Evolutionary conservation across 2,329 filamentous ascomycete species (phyloP).

Genomic region (Diaporthe sp.): DNA sequence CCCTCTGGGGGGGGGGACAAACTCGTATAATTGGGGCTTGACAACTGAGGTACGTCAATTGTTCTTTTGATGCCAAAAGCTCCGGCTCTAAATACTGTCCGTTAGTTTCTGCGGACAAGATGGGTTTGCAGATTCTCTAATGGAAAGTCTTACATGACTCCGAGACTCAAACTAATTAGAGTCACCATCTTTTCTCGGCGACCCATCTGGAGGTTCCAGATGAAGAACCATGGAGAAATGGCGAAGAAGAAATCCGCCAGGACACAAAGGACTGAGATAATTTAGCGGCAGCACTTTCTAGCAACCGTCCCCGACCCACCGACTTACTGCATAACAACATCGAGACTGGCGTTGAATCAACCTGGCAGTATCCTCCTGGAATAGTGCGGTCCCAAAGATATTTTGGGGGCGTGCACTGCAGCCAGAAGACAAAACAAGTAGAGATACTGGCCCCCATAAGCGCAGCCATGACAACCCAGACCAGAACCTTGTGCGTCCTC

Average conservation of each 20-base stretch:
- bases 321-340: not conserved
- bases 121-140: not conserved
- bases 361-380: not conserved
- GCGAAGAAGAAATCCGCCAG: slow-evolving; percentile 53
- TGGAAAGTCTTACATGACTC: slow-evolving; percentile 51
- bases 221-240: slow-evolving; percentile 55
- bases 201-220: slow-evolving; percentile 58
- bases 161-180: slow-evolving; percentile 54
- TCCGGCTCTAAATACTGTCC: slow-evolving; percentile 40
- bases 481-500: slow-evolving; percentile 8
- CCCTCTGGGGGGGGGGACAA: slow-evolving; percentile 19
- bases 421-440: slow-evolving; percentile 21
- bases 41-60: slow-evolving; percentile 45
- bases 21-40: slow-evolving; percentile 49
- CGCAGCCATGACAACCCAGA: slow-evolving; percentile 18
- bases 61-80: slow-evolving; percentile 49
- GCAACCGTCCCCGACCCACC: rapidly evolving
- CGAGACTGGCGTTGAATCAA: slow-evolving; percentile 3
- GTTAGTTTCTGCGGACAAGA: not conserved
- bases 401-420: slow-evolving; percentile 4
- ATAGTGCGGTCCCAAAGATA: slow-evolving; percentile 6
- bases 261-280: slow-evolving; percentile 27
- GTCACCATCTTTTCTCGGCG: slow-evolving; percentile 56
- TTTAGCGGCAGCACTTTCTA: not conserved
- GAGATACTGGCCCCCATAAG: not conserved